Conservation (phyloP, 2,329 filamentous ascomycete genomes). For the Fusarium sp. region DNA sequence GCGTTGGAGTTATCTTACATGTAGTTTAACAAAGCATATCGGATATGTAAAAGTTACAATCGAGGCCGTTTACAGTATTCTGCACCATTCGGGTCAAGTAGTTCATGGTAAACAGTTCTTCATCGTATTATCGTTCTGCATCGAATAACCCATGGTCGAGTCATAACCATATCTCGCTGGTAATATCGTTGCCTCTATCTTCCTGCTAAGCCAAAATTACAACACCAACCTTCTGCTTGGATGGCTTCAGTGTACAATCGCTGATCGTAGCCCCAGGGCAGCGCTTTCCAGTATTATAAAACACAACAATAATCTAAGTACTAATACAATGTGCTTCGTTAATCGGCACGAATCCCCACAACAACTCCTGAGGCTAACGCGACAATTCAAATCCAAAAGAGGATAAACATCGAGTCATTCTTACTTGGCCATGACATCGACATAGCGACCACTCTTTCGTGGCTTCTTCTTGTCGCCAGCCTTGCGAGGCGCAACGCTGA, state of each 20-base stretch:
- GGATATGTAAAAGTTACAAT: neutral
- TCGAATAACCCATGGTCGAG: constrained; percentile 17
- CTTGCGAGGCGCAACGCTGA: constrained; percentile 78
- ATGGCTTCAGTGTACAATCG: constrained; percentile 22
- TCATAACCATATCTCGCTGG: constrained; percentile 22
- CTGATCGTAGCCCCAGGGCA: constrained; percentile 27
- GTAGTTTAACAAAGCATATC: constrained; percentile 17
- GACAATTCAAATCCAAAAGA: constrained; percentile 15
- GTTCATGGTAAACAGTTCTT: constrained; percentile 13
- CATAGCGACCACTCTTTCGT: constrained; percentile 87
- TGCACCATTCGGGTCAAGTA: neutral
- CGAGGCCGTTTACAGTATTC: neutral
- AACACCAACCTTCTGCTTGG: constrained; percentile 28
- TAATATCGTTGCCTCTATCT: constrained; percentile 31
- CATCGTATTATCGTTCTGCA: constrained; percentile 34
- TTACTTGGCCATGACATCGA: constrained; percentile 91
- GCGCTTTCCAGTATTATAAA: constrained; percentile 30
- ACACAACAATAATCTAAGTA: constrained; percentile 35
- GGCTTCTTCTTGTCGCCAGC: constrained; percentile 67
- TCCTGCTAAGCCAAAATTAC: constrained; percentile 32
- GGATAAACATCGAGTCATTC: constrained; percentile 2
- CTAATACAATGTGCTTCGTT: constrained; percentile 37
- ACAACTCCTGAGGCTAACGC: constrained; percentile 31
- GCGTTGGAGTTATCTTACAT: neutral
- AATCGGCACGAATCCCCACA: constrained; percentile 28